phyloP scores from a whole-genome alignment of 148 eudicot species.

The Polygonum maritimum region DNA sequence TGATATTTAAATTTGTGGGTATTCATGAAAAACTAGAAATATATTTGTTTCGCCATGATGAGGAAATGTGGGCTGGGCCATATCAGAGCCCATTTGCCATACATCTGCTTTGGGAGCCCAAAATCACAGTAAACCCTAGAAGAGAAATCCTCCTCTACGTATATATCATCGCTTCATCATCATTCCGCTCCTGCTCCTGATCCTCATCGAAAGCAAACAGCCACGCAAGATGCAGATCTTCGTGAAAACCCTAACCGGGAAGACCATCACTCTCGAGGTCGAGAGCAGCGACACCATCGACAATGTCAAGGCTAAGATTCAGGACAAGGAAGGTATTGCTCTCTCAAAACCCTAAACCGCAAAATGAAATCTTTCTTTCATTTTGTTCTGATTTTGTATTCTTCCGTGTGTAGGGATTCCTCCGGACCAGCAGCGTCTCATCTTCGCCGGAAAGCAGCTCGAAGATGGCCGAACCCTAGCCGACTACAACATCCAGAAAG shows the following conservation, averaged over 20 bases:
- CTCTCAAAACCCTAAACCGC: too few relatives aligned
- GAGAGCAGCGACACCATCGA: constrained; percentile 3
- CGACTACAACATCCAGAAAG: constrained; percentile 34
- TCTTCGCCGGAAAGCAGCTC: constrained; percentile 25
- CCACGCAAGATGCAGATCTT: constrained; percentile 31
- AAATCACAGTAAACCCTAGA: background rate
- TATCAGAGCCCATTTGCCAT: background rate
- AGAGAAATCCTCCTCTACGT: background rate
- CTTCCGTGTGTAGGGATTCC: constrained; percentile 14
- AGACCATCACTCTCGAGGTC: constrained; percentile 2
- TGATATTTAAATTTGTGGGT: too few relatives aligned
- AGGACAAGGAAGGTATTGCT: constrained; percentile 21
- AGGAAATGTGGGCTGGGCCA: too few relatives aligned
- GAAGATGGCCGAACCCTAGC: constrained; percentile 33
- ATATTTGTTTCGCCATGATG: too few relatives aligned
- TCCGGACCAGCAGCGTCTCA: constrained; percentile 21
- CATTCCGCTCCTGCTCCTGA: background rate
- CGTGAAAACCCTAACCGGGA: constrained; percentile 31
- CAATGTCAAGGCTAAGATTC: constrained; percentile 3
- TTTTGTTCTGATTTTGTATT: background rate
- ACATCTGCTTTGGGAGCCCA: background rate
- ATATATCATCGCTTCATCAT: background rate
- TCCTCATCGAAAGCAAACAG: background rate
- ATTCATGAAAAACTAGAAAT: too few relatives aligned
- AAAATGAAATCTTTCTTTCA: background rate